Percentiles rank a stretch among this genome's conserved stretches.
Conservation (phyloP, 345 rosid species). For the Cardamine chenopodiifolia region DNA sequence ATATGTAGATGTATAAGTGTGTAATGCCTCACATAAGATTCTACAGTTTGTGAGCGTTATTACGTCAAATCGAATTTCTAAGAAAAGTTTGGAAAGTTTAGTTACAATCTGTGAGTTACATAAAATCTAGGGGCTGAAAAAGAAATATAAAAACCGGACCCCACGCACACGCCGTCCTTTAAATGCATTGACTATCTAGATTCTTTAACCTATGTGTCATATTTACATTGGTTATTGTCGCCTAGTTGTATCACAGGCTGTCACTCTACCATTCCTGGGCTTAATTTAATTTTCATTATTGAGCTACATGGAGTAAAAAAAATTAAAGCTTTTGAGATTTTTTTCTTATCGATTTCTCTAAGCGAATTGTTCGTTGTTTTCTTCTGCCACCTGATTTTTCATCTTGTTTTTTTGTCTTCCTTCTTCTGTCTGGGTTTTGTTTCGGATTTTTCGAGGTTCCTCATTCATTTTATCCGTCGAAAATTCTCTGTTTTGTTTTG, state of each 20-base stretch:
- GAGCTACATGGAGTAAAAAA: conserved; percentile 35
- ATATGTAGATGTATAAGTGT: background rate
- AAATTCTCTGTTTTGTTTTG: conserved; percentile 6
- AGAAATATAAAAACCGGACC: conserved; percentile 19
- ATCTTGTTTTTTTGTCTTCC: background rate
- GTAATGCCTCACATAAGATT: background rate
- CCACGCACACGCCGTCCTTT: conserved; percentile 33
- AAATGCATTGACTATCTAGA: conserved; percentile 36
- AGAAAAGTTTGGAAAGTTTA: conserved; percentile 3
- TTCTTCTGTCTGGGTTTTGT: conserved; percentile 16
- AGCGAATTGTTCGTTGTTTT: conserved; percentile 33
- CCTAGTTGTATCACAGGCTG: conserved; percentile 7
- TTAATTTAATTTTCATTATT: conserved; percentile 22
- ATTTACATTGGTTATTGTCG: background rate
- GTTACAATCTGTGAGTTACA: conserved; percentile 3
- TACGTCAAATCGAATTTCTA: background rate
- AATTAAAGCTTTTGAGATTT: conserved; percentile 36
- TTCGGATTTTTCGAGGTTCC: conserved; percentile 36
- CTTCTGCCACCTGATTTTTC: conserved; percentile 24
- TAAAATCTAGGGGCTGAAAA: conserved; percentile 1
- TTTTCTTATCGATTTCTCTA: conserved; percentile 34
- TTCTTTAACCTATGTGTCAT: conserved; percentile 21
- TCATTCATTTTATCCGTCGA: conserved; percentile 35
- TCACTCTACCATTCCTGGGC: conserved; percentile 16
- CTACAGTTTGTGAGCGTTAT: background rate